These are phyloP conservation scores for Rhynchosporium graminicola DNA, from an alignment of 2,329 filamentous ascomycete genomes.

Conservation along the genomic window DNA sequence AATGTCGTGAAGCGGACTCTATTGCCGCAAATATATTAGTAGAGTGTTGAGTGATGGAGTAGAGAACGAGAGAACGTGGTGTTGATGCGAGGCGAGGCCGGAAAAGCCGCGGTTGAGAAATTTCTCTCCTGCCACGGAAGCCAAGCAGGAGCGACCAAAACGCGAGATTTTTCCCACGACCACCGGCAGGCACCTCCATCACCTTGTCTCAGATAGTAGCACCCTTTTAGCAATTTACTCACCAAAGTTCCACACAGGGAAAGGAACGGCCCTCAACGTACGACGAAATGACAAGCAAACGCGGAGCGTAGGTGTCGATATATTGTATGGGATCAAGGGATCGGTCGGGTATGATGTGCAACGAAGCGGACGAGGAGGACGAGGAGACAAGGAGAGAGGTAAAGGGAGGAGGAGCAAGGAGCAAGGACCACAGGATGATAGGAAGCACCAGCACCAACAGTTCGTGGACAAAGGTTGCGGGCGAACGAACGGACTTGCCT, in stretches of 20 bases:
- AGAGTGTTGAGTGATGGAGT: background rate
- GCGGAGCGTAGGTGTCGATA: constrained; percentile 4
- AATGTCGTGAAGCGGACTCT: constrained; percentile 33
- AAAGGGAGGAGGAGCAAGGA: no score
- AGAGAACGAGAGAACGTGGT: constrained; percentile 12
- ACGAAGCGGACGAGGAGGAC: background rate
- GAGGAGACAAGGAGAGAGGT: no score
- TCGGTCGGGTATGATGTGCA: constrained; percentile 4
- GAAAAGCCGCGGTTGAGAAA: constrained; percentile 33
- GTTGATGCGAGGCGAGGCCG: no score
- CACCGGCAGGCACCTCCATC: constrained; percentile 15
- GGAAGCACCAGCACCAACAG: background rate
- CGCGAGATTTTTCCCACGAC: constrained; percentile 17
- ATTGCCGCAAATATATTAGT: constrained; percentile 21
- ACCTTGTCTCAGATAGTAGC: background rate
- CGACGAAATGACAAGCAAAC: constrained; percentile 21
- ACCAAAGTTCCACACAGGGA: constrained; percentile 34
- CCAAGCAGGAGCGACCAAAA: constrained; percentile 22
- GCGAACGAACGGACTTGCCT: background rate
- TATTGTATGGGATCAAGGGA: constrained; percentile 7
- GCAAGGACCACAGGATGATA: background rate
- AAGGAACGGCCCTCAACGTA: constrained; percentile 33
- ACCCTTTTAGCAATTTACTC: constrained; percentile 19
- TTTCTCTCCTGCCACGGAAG: constrained; percentile 22
- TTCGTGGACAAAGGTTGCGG: background rate